These are phyloP conservation scores for Dalbergia oliveri DNA, from an alignment of 306 rosid genomes.

Conservation along the genomic window DNA sequence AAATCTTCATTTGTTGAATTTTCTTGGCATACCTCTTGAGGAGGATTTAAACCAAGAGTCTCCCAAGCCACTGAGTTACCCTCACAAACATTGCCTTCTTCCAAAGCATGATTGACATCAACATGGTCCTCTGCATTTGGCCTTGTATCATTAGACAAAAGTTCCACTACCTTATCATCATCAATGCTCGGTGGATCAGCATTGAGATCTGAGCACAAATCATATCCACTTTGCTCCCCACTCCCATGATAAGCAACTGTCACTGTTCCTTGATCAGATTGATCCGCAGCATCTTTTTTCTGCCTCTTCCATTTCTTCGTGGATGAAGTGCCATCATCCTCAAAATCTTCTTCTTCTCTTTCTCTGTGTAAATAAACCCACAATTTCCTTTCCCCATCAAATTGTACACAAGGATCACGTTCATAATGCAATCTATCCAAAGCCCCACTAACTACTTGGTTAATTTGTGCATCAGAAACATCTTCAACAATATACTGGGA, in stretches of 20 bases:
- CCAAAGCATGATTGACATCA: constrained; percentile 63
- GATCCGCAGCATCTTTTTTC: constrained; percentile 88
- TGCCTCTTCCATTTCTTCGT: constrained; percentile 99
- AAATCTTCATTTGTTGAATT: constrained; percentile 92
- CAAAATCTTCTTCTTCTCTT: constrained; percentile 99
- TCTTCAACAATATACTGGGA: constrained; percentile 98
- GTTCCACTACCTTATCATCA: constrained; percentile 75
- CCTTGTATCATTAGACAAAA: constrained; percentile 58
- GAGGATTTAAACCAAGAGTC: constrained; percentile 64
- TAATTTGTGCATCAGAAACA: constrained; percentile 95
- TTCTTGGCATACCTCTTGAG: constrained; percentile 83
- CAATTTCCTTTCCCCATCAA: constrained; percentile 93
- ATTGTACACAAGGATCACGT: constrained; percentile 99
- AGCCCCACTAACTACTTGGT: constrained; percentile 99
- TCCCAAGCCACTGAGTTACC: constrained; percentile 72
- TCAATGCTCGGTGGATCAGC: constrained; percentile 73
- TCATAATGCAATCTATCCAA: constrained; percentile 98
- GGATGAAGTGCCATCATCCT: constrained; percentile 99
- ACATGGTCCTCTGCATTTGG: constrained; percentile 62
- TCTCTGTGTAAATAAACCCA: constrained; percentile 99
- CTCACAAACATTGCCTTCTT: constrained; percentile 62
- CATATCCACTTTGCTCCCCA: constrained; percentile 78
- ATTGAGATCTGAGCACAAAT: constrained; percentile 89
- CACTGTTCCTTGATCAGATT: constrained; percentile 81
- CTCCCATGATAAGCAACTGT: constrained; percentile 74